A percentile compares a stretch with the other conserved stretches of the same genome.
These are phyloP conservation scores for Metschnikowia sp. DNA, from an alignment of 805 yeast species.

Conservation along the genomic window DNA sequence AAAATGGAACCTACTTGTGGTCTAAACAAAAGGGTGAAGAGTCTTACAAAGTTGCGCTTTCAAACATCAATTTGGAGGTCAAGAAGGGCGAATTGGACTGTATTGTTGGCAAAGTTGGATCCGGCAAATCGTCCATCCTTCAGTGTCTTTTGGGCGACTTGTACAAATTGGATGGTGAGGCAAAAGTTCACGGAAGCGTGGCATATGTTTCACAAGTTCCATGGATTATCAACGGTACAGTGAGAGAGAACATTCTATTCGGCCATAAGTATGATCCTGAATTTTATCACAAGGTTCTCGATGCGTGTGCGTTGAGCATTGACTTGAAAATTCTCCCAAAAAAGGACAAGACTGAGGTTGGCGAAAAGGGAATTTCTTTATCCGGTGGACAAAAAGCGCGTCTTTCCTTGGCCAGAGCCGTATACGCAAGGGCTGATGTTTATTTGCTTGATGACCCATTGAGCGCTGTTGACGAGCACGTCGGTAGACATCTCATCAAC, in stretches of 20 bases:
- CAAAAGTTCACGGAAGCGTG: conserved; percentile 66
- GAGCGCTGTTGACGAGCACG: conserved; percentile 97
- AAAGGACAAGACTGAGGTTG: conserved; percentile 90
- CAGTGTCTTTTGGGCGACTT: conserved; percentile 82
- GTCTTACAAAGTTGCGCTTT: conserved; percentile 60
- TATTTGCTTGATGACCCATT: conserved; percentile 88
- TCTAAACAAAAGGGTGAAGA: conserved; percentile 59
- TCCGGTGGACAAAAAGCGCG: conserved; percentile 99
- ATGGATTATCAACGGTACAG: conserved; percentile 96
- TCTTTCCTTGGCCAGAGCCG: conserved; percentile 90
- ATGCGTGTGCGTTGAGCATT: conserved; percentile 81
- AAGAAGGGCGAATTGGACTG: conserved; percentile 78
- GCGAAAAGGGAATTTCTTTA: conserved; percentile 94
- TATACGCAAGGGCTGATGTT: conserved; percentile 89
- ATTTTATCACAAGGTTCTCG: conserved; percentile 75
- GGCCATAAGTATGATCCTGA: conserved; percentile 81
- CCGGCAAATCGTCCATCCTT: conserved; percentile 82
- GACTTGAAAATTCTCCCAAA: conserved; percentile 80
- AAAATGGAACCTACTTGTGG: conserved; percentile 75
- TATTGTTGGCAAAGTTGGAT: conserved; percentile 85
- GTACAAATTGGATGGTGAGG: conserved; percentile 70
- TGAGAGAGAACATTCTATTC: conserved; percentile 85
- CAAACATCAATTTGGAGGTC: conserved; percentile 59
- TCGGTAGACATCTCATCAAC: conserved; percentile 78
- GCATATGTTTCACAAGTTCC: conserved; percentile 94